Base-by-base conservation (phyloP, 495 filamentous ascomycete species). In the Trichocladium antarcticum region DNA sequence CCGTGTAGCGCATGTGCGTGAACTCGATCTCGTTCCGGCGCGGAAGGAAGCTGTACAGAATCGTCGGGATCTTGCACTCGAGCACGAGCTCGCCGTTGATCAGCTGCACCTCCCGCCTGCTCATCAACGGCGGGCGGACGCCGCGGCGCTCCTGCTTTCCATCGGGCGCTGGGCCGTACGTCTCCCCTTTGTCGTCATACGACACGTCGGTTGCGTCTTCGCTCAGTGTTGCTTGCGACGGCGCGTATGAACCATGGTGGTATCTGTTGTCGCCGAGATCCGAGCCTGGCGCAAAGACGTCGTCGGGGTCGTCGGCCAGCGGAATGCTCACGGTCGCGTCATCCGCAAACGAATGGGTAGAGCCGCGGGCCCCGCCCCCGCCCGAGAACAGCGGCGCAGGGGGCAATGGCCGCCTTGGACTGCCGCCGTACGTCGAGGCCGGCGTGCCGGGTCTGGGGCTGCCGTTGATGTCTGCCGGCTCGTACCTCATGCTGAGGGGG, bases 1-100 rank as follows among this genome's bases (percentile, higher is more conserved):
- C 93, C 27, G 93, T 97, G 61, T 99, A 99, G n/a, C 93, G 84
- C 93, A 97, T 97, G 63, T 99, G 90, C 1, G 93, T 99, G 63
- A 97, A 99, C 65, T 99, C 93, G 41, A 86, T 78, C 53, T 94
- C 89, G 63, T 97, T 88, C 21, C 89, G 76, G 28, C 89, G 77
- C 0, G 93, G 93, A 39, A 97, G 71, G 66, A 97, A 97, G 58
- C 84, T 89, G 72, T 97, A 89, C 8, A 97, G 73, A 57, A 96
- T 99, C 0, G 93, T 96, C 1, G 93, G 93, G 42, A 99, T 97
- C 64, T 97, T 97, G 74, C 93, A 97, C 71, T 99, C 93, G 15
- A 99, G 72, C 46, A 99, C 90, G 31, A 99, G 79, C 67, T 97
- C 89, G 59, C 93, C 93, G 62, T 96, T 96, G 74, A 96, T 89